Base-by-base conservation (phyloP, 495 filamentous ascomycete genomes). In the Penicillium robsamsonii region DNA sequence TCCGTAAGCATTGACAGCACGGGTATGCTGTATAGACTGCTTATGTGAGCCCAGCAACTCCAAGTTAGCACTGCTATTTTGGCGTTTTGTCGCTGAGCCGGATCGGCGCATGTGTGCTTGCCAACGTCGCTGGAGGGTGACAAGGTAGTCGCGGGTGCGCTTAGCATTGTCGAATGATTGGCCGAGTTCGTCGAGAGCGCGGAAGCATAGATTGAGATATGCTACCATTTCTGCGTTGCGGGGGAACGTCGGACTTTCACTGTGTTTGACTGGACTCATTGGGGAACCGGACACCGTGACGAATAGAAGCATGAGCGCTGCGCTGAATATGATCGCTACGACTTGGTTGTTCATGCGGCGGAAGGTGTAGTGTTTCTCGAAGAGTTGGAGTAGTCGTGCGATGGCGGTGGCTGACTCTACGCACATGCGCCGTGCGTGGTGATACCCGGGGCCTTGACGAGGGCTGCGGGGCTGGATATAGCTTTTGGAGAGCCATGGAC, bases 311-410 rank as follows among this genome's bases (percentile, higher is more conserved):
- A 79, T 79, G 12, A 79, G 62, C 0, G 78, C 74, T 10, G 78
- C 76, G 43, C 77, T 79, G 64, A 79, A 81, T 12, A 77, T 79
- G 24, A 81, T 77, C 12, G 74, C 71, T 5, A 81, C 78, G 1
- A 75, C 75, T 56, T 79, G 74, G 55, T 77, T 79, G 62, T 78
- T 79, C 69, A 79, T 78, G 33, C 75, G 66, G 24, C 78, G 73
- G 63, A 81, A 76, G 3, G 74, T 76, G 55, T 78, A 80, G 50
- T 74, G 71, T 41, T 74, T 75, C 45, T 79, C 76, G 55, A 79
- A 81, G n/a, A 76, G 66, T 17, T 72, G 68, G 25, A 81, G 68
- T 2, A 81, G 68, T 0, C 71, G 65, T 13, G 77, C 71, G 20
- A 81, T 70, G 5, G 75, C 71, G 1, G 65, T 75, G 3, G 78